A percentile compares a stretch with the other conserved stretches of the same genome.
These are phyloP conservation scores for Pilatotrama ljubarskyi DNA, from an alignment of 768 basidiomycete species.

Conservation along the genomic window DNA sequence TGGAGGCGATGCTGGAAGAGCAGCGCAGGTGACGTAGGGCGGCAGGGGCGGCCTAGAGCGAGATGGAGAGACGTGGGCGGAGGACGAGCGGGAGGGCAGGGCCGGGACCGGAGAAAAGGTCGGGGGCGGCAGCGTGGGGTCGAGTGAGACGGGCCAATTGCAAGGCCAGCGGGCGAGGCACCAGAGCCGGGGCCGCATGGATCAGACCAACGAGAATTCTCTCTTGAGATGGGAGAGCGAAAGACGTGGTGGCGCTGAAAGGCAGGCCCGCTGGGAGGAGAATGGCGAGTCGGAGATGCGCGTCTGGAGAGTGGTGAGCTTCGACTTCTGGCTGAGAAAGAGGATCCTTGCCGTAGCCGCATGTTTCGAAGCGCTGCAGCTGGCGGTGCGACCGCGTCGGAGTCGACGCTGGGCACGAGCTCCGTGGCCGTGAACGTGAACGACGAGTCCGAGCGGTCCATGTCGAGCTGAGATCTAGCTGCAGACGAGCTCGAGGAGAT, in stretches of 20 bases:
- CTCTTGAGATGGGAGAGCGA: not conserved
- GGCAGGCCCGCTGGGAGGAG: not conserved
- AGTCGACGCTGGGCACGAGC: not conserved
- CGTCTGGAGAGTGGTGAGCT: not conserved
- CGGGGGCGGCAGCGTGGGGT: constrained; percentile 2
- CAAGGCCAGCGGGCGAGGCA: not conserved
- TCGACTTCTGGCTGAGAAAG: constrained; percentile 22
- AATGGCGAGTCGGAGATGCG: not conserved
- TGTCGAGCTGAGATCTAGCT: not conserved
- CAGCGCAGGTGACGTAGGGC: constrained; percentile 6
- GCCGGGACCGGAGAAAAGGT: constrained; percentile 10
- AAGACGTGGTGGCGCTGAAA: not conserved
- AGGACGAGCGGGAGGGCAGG: not conserved
- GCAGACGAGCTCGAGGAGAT: not conserved
- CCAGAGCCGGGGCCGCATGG: constrained; percentile 18
- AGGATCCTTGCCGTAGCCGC: constrained; percentile 15
- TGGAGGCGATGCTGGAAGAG: not conserved
- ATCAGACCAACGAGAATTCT: constrained; percentile 12
- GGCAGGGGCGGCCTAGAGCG: not conserved
- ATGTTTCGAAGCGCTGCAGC: constrained; percentile 13
- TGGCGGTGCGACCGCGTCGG: not conserved
- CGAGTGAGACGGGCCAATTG: not conserved
- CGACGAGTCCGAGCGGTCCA: not conserved
- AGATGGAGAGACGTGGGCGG: not conserved
- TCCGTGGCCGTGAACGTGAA: too few relatives aligned